Evolutionary conservation across 108 stramenopile species (phyloP).

Genomic region (Skeletonema grethae): DNA sequence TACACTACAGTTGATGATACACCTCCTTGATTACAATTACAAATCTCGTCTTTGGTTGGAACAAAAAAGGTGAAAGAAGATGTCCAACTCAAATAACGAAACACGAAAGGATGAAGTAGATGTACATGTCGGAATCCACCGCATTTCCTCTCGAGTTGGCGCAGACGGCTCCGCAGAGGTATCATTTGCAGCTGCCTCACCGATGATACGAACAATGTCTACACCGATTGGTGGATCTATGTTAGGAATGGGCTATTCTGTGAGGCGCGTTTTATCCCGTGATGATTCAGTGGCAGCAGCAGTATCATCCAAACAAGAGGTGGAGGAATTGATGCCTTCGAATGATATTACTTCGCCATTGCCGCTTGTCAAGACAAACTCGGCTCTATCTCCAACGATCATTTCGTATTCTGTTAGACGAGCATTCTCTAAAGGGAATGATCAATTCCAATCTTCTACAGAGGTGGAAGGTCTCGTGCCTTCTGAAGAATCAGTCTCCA

Average conservation of each 20-base stretch:
- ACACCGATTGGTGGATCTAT: background rate
- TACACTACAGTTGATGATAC: no score
- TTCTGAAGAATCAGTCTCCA: no score
- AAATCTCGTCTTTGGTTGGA: no score
- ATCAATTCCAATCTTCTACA: no score
- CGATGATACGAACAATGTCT: background rate
- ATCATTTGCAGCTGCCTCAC: background rate
- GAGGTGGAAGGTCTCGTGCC: no score
- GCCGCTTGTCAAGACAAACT: background rate
- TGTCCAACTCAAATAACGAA: no score
- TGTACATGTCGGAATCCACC: background rate
- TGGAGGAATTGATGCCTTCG: background rate
- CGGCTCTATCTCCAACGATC: background rate
- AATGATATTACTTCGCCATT: no score
- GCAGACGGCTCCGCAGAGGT: slow-evolving; percentile 6
- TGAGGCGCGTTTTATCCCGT: background rate
- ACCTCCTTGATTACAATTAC: no score
- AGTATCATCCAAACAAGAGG: background rate
- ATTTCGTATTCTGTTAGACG: background rate
- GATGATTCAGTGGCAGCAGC: background rate
- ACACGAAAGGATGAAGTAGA: background rate
- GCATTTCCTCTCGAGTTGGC: background rate
- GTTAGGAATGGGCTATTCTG: background rate
- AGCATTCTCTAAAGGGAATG: background rate
- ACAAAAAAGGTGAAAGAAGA: no score